Evolutionary conservation across 2,329 filamentous ascomycete genomes (phyloP).

Genomic region (Colletotrichum spinosum): DNA sequence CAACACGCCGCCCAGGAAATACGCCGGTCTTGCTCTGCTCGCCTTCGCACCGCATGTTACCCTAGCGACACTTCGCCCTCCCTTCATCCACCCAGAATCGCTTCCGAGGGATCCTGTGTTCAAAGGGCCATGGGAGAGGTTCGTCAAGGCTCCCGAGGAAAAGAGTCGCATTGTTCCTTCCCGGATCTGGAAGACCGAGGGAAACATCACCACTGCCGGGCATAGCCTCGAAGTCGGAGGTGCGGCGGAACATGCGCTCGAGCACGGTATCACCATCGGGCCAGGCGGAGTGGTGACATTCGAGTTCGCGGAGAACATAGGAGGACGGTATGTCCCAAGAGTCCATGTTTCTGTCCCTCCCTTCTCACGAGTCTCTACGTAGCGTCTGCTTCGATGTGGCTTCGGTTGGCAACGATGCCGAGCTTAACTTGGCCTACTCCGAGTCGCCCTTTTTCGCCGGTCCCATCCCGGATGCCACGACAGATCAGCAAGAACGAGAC

Average conservation of each 20-base stretch:
- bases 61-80: constrained; percentile 26
- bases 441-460: constrained; percentile 40
- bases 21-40: constrained; percentile 10
- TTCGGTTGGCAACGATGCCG: constrained; percentile 43
- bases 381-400: constrained; percentile 51
- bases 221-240: constrained; percentile 20
- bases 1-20: constrained; percentile 10
- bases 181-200: constrained; percentile 48
- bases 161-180: constrained; percentile 49
- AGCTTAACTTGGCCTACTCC: constrained; percentile 41
- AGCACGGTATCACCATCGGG: constrained; percentile 43
- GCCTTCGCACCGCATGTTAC: constrained; percentile 1
- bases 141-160: constrained; percentile 50
- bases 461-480: constrained; percentile 40
- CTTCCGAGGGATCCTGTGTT: constrained; percentile 49
- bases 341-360: not conserved
- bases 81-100: constrained; percentile 39
- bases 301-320: constrained; percentile 55
- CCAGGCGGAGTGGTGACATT: constrained; percentile 49
- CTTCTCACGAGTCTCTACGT: not conserved
- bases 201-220: constrained; percentile 43
- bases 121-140: constrained; percentile 52
- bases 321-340: constrained; percentile 46
- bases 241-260: constrained; percentile 28
- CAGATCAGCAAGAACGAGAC: constrained; percentile 40